Conservation (phyloP, 1,284 basidiomycete genomes). For the Trametes polyzona region DNA sequence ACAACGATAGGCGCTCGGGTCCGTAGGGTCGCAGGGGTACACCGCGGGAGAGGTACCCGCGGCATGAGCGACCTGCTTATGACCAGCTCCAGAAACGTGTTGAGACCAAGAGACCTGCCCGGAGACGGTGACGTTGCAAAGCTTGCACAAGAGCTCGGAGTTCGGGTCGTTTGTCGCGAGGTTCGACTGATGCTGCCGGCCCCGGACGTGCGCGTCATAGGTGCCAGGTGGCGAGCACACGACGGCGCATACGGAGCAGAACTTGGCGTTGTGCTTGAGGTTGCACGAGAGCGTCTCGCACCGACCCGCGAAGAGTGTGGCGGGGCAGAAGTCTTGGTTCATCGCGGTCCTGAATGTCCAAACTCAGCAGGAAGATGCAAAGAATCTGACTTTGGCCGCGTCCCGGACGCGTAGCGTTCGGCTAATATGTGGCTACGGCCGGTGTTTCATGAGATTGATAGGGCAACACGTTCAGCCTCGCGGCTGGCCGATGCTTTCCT, state of each 20-base stretch:
- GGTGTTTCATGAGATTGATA: no score
- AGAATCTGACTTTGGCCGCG: no score
- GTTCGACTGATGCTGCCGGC: constrained; percentile 4
- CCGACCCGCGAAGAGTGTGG: constrained; percentile 16
- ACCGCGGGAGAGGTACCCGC: neutral
- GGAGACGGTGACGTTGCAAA: neutral
- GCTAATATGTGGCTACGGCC: no score
- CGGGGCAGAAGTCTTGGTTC: no score
- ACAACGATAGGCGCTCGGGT: neutral
- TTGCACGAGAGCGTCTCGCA: constrained; percentile 9
- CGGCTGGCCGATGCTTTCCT: no score
- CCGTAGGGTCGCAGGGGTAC: neutral
- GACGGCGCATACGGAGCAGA: constrained; percentile 23
- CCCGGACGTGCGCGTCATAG: constrained; percentile 14
- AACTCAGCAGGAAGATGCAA: no score
- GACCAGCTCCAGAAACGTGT: constrained; percentile 12
- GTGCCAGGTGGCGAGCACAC: constrained; percentile 16
- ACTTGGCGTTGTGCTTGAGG: constrained; percentile 19
- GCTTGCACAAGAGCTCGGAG: neutral
- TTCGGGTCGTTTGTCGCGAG: neutral
- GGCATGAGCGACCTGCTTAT: neutral
- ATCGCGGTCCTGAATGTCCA: no score
- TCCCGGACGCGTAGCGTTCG: no score
- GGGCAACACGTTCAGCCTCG: no score
- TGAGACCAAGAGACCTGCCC: neutral